A percentile compares a stretch with the other conserved stretches of the same genome.
These are phyloP conservation scores for Amanita brunnescens DNA, from an alignment of 768 basidiomycete species.

Conservation along the genomic window DNA sequence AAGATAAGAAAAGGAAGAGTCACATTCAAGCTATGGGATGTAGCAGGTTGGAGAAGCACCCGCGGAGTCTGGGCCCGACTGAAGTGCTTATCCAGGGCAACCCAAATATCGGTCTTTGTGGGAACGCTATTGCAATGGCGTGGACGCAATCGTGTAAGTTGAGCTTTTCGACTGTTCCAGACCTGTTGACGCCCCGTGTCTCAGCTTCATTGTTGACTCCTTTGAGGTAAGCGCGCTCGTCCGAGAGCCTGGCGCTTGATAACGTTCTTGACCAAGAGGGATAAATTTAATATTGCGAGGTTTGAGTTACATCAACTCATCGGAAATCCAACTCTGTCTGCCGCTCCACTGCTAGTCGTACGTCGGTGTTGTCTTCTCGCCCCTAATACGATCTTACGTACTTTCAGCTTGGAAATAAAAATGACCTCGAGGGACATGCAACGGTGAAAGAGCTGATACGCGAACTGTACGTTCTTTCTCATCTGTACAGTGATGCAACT, in stretches of 20 bases:
- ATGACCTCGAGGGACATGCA: constrained; percentile 71
- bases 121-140: constrained; percentile 90
- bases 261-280: constrained; percentile 37
- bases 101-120: constrained; percentile 93
- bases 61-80: not conserved
- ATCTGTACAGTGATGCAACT: not conserved
- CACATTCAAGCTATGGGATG: constrained; percentile 92
- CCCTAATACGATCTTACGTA: not conserved
- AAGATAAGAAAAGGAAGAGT: constrained; percentile 87
- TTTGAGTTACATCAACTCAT: constrained; percentile 82
- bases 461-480: constrained; percentile 44
- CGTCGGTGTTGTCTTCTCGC: constrained; percentile 19
- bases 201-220: constrained; percentile 89
- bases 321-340: constrained; percentile 50
- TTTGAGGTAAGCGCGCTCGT: constrained; percentile 50
- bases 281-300: constrained; percentile 74
- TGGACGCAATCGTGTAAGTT: constrained; percentile 84
- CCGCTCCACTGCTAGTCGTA: constrained; percentile 79
- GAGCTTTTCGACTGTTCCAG: not conserved
- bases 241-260: not conserved
- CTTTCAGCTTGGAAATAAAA: constrained; percentile 82
- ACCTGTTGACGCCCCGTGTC: not conserved
- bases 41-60: constrained; percentile 56
- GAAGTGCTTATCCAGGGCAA: constrained; percentile 48
- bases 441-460: constrained; percentile 78